Base-by-base conservation (phyloP, 2,329 filamentous ascomycete species). In the Neonectria sp. region DNA sequence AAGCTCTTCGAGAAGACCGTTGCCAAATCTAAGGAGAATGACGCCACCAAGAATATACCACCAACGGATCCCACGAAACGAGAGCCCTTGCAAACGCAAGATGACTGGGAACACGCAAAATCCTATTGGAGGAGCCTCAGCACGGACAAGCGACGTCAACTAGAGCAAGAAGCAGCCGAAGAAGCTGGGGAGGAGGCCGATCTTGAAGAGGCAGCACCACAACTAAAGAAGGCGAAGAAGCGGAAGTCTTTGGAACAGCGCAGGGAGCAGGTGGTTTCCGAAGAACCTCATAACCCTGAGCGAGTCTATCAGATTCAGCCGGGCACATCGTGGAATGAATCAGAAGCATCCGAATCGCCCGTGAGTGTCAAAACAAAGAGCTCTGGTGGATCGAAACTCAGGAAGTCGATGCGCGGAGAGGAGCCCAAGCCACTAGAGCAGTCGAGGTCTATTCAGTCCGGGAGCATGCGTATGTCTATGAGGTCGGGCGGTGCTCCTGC, bases 81-180 rank as follows among this genome's bases (percentile, higher is more conserved):
- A 12, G 63, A 64, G 11, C 33, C 68, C 8, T 37, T 59, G 6
- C 51, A 64, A 24, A 66, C 67, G 5, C 70, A 73, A 3, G 82
- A 85, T 67, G 88, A 92, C 61, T 94, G 92, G 93, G 89, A 90
- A 68, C 85, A 88, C 60, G 88, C 91, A 17, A 92, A 92, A 73
- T 83, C 88, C 0, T 93, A 92, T 73, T 94, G 92, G 92, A 90
- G 86, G 68, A 88, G 88, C 58, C 79, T 94, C 7, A 90, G 87
- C 8, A 83, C 85, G 2, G 87, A 92, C 35, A 89, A 91, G 75
- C 88, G 90, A 49, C 87, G 87, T 7, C 87, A 90, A 74, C 84
- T 92, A 35, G 89, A 91, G 74, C 82, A 80, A 4, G 89, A 91
- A 65, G 87, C 87, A 2, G 77, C 86, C 55, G 85, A 89, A 63